Evolutionary conservation across 306 rosid species (phyloP).

Genomic region (Cicer arietinum): DNA sequence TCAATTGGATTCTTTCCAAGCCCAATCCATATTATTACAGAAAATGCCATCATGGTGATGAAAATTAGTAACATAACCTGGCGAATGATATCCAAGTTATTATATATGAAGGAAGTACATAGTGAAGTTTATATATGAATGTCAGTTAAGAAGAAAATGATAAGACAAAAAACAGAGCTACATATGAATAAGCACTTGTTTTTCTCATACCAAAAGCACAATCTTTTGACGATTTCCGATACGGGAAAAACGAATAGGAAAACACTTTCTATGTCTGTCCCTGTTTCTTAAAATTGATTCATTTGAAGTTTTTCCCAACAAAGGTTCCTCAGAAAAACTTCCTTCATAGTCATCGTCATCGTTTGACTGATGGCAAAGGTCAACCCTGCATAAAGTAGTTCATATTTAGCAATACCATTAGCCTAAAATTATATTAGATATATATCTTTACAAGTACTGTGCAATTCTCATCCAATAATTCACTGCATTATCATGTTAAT

Average conservation of each 20-base stretch:
- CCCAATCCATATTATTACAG: constrained; percentile 85
- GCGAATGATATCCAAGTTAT: constrained; percentile 44
- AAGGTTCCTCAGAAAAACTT: constrained; percentile 64
- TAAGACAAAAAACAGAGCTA: constrained; percentile 26
- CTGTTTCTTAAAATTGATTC: constrained; percentile 46
- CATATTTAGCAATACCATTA: constrained; percentile 30
- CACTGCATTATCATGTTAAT: constrained; percentile 19
- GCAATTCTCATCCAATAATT: constrained; percentile 31
- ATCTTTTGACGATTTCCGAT: constrained; percentile 82
- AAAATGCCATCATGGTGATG: constrained; percentile 65
- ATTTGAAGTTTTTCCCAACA: constrained; percentile 65
- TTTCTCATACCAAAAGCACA: constrained; percentile 73
- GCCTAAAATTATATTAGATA: constrained; percentile 25
- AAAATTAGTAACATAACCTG: constrained; percentile 72
- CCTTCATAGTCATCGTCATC: constrained; percentile 88
- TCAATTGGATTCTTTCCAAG: constrained; percentile 70
- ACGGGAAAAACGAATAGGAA: constrained; percentile 68
- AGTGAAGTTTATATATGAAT: constrained; percentile 8
- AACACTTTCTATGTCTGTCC: constrained; percentile 72
- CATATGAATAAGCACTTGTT: constrained; percentile 29
- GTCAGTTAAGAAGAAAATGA: constrained; percentile 22
- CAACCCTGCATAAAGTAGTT: constrained; percentile 73
- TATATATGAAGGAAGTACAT: constrained; percentile 34
- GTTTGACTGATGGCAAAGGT: constrained; percentile 96
- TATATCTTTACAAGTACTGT: constrained; percentile 11